These are phyloP conservation scores for Solanum etuberosum DNA, from an alignment of 257 asterid genomes.

Conservation along the genomic window DNA sequence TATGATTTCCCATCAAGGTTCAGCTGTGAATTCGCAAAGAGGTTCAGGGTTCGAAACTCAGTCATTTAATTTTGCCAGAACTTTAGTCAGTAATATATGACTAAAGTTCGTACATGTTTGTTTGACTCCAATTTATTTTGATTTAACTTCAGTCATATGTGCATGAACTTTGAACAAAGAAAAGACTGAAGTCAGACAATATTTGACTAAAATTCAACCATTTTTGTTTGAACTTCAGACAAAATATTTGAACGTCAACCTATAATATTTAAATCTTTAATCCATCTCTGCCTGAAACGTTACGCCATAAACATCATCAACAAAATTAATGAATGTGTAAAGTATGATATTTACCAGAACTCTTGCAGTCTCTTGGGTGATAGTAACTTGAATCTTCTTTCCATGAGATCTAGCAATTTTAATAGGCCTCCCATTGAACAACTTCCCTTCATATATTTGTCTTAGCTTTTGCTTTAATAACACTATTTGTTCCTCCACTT, in stretches of 20 bases:
- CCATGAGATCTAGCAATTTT: constrained; percentile 85
- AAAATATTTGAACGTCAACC: background rate
- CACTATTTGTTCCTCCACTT: constrained; percentile 65
- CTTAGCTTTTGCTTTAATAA: constrained; percentile 67
- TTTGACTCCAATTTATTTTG: background rate
- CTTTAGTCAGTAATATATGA: too few relatives aligned
- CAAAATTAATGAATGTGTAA: background rate
- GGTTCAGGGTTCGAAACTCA: too few relatives aligned
- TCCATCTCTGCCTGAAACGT: background rate
- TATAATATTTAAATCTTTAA: background rate
- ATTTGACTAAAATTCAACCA: background rate
- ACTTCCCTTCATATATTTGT: constrained; percentile 57
- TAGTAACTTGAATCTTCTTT: constrained; percentile 76
- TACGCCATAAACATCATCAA: background rate
- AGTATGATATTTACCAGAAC: constrained; percentile 30
- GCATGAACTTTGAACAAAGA: background rate
- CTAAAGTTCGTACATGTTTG: too few relatives aligned
- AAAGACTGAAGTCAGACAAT: background rate
- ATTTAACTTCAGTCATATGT: background rate
- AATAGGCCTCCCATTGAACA: constrained; percentile 69
- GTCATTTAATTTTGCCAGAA: too few relatives aligned
- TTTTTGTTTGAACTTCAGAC: background rate
- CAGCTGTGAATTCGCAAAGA: too few relatives aligned
- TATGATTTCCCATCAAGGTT: too few relatives aligned
- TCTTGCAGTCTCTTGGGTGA: constrained; percentile 66